A percentile compares a stretch with the other conserved stretches of the same genome.
phyloP scores from a whole-genome alignment of 2,329 filamentous ascomycete species.

The Orbilia javanica region DNA sequence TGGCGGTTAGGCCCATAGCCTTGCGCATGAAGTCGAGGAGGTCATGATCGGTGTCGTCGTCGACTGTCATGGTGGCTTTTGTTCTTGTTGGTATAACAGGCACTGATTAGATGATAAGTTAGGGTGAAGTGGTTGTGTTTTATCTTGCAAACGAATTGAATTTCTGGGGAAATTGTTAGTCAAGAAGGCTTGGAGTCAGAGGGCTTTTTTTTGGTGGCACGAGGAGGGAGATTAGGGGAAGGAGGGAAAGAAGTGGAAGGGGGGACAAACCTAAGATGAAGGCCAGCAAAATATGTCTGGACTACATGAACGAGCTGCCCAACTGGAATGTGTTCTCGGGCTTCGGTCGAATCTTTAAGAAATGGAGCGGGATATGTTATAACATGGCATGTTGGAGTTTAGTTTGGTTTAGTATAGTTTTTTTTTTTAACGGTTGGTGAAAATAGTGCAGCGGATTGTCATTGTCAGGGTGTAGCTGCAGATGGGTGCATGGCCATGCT shows the following conservation, averaged over 20 bases:
- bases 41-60: constrained; percentile 61
- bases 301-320: background rate
- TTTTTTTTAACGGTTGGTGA: background rate
- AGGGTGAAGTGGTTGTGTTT: background rate
- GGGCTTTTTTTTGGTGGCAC: background rate
- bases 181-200: background rate
- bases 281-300: background rate
- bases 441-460: background rate
- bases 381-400: constrained; percentile 12
- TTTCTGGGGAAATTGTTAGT: constrained; percentile 3
- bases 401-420: background rate
- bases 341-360: background rate
- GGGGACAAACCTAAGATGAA: background rate
- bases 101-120: too few relatives aligned
- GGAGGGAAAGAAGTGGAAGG: background rate
- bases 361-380: background rate
- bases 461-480: constrained; percentile 13
- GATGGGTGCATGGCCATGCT: constrained; percentile 8
- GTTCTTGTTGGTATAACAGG: too few relatives aligned
- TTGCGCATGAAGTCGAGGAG: constrained; percentile 62
- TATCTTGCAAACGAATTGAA: background rate
- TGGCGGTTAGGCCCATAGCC: constrained; percentile 57
- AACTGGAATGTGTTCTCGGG: background rate
- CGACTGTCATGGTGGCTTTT: constrained; percentile 31
- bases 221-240: background rate